Evolutionary conservation across 805 yeast genomes (phyloP).

Genomic region (Lipomyces kockii): DNA sequence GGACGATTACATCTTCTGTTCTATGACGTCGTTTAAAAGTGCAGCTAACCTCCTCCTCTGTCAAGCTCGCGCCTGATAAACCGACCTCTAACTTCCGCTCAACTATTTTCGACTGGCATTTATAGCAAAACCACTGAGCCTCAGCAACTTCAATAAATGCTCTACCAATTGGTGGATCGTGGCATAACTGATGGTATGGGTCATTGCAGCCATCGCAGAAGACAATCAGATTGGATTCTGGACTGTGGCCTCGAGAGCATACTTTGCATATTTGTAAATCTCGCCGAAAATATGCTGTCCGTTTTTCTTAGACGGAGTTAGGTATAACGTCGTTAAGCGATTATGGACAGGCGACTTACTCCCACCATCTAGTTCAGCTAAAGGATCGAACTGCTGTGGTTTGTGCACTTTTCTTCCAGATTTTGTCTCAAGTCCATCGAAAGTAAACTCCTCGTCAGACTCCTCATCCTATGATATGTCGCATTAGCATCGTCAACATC

Average conservation of each 20-base stretch:
- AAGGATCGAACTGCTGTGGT: slow-evolving; percentile 35
- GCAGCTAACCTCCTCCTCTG: slow-evolving; percentile 41
- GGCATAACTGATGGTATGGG: slow-evolving; percentile 50
- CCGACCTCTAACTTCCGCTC: slow-evolving; percentile 49
- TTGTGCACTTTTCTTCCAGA: slow-evolving; percentile 36
- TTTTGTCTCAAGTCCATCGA: slow-evolving; percentile 38
- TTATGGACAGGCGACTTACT: neutral
- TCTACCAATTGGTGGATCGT: slow-evolving; percentile 48
- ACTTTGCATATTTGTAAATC: slow-evolving; percentile 44
- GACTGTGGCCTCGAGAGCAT: slow-evolving; percentile 48
- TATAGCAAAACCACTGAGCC: slow-evolving; percentile 49
- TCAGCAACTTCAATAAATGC: slow-evolving; percentile 49
- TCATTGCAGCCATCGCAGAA: slow-evolving; percentile 50
- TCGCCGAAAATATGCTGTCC: slow-evolving; percentile 19
- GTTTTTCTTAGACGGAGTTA: neutral
- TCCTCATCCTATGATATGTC: slow-evolving; percentile 16
- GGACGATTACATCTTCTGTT: neutral
- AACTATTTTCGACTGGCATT: slow-evolving; percentile 45
- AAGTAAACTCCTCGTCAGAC: slow-evolving; percentile 31
- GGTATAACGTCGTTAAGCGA: neutral
- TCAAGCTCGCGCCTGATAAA: slow-evolving; percentile 43
- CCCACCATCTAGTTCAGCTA: slow-evolving; percentile 21
- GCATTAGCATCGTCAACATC: neutral
- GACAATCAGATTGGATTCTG: slow-evolving; percentile 46
- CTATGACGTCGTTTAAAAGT: neutral